Evolutionary conservation across 2,329 filamentous ascomycete species (phyloP).

Genomic region (Trichoderma hamatum): DNA sequence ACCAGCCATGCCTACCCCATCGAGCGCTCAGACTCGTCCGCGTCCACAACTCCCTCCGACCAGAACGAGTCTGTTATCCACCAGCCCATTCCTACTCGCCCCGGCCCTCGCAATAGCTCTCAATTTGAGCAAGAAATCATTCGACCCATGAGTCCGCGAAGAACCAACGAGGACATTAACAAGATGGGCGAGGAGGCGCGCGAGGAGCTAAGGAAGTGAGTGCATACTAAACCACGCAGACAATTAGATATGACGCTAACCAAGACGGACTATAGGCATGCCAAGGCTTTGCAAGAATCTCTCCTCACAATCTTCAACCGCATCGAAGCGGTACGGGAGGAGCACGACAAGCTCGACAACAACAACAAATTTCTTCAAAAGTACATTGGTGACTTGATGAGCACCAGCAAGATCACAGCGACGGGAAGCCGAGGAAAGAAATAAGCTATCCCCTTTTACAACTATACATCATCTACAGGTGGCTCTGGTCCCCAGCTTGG

Average conservation of each 20-base stretch:
- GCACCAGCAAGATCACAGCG: conserved; percentile 73
- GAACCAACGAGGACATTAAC: conserved; percentile 89
- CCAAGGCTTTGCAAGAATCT: conserved; percentile 84
- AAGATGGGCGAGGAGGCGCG: conserved; percentile 82
- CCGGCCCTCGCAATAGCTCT: conserved; percentile 73
- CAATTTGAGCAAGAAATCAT: conserved; percentile 86
- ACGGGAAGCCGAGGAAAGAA: conserved; percentile 57
- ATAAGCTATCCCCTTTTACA: conserved; percentile 40
- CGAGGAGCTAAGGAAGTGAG: conserved; percentile 61
- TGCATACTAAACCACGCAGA: background rate
- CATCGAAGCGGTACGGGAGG: conserved; percentile 90
- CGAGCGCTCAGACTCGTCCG: conserved; percentile 44
- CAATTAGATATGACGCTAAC: conserved; percentile 42
- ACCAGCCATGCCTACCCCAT: conserved; percentile 39
- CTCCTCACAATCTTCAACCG: conserved; percentile 88
- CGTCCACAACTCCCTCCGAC: conserved; percentile 41
- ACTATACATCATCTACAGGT: background rate
- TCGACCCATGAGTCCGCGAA: conserved; percentile 88
- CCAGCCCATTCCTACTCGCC: conserved; percentile 60
- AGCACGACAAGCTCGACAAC: conserved; percentile 94
- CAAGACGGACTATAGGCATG: conserved; percentile 63
- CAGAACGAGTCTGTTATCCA: conserved; percentile 48
- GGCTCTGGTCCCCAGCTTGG: background rate
- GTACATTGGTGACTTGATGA: conserved; percentile 96
- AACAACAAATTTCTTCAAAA: conserved; percentile 98